phyloP scores from a whole-genome alignment of 805 yeast genomes.

The Starmerella davenportii region DNA sequence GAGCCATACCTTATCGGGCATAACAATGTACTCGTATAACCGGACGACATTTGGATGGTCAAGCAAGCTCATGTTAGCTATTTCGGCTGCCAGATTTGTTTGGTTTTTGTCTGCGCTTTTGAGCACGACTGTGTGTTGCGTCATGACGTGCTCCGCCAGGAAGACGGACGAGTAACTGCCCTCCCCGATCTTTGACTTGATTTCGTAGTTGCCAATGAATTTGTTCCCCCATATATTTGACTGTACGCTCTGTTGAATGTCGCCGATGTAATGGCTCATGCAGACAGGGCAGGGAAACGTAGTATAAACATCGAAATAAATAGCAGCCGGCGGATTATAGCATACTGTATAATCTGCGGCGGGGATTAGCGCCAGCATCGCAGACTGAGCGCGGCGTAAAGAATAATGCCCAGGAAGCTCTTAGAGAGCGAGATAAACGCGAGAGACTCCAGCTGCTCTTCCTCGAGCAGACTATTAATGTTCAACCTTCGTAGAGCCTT shows the following conservation, averaged over 20 bases:
- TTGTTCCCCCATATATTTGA: conserved; percentile 3
- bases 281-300: background rate
- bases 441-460: too few species aligned
- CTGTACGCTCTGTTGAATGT: conserved; percentile 10
- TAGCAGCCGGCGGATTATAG: too few species aligned
- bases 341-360: too few species aligned
- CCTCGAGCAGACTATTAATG: too few species aligned
- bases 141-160: conserved; percentile 58
- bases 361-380: too few species aligned
- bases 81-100: conserved; percentile 77
- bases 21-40: conserved; percentile 67
- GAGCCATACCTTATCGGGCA: conserved; percentile 69
- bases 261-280: conserved; percentile 8
- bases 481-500: too few species aligned
- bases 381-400: too few species aligned
- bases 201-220: conserved; percentile 58
- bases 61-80: conserved; percentile 71
- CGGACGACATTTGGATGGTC: conserved; percentile 68
- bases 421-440: too few species aligned
- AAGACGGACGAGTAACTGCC: conserved; percentile 83
- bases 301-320: background rate
- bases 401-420: too few species aligned
- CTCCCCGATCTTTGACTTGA: conserved; percentile 63
- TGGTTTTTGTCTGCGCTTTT: conserved; percentile 63
- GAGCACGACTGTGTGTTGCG: conserved; percentile 60